Evolutionary conservation across 164 flowering plant species (phyloP), one percentile per base, ranked within the genome.

Genomic region (Cinnamomum micranthum): DNA sequence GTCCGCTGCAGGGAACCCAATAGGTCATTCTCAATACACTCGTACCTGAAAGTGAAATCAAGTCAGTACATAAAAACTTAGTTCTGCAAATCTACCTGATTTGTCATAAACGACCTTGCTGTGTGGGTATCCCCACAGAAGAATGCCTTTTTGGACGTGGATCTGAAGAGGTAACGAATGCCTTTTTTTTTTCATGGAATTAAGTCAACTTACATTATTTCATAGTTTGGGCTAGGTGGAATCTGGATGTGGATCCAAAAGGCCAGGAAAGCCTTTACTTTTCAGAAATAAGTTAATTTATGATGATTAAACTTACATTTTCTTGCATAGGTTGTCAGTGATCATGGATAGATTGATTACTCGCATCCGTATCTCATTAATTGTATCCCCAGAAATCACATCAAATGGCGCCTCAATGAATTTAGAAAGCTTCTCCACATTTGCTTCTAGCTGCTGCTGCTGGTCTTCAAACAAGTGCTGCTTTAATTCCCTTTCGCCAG

Each of bases 11-110:
- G 86, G 47, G 84, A 76, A 60, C 87, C 93, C 84, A 94, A 75
- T 73, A 92, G 75, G 75, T 94, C 98, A 79, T 86, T 87, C 77
- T 92, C 97, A 52, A 94, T 92, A 83, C 88, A 92, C 28, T 91
- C 91, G 73, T 91, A 94, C 97, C 98, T 94, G 89, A 81, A 84
- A 28, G 28, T 2, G 68, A 15, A 24, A 58, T 31, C 25, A 35
- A n/a, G 68, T 52, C 68, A 67, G 55, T 28, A 22, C 19, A 52
- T 41, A 41, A 27, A 24, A 63, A 73, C 6, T 11, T 12, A 52
- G 52, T 51, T 23, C 68, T 25, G 27, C 65, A 35, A 33, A 66
- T 28, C 33, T 17, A 55, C 35, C 65, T 25, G 47, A 9, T 41
- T 41, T 41, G 47, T 41, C 47, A 41, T 41, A 41, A 41, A 41